Conservation (phyloP, 2,329 filamentous ascomycete species). For the Tolypocladium amazonense region DNA sequence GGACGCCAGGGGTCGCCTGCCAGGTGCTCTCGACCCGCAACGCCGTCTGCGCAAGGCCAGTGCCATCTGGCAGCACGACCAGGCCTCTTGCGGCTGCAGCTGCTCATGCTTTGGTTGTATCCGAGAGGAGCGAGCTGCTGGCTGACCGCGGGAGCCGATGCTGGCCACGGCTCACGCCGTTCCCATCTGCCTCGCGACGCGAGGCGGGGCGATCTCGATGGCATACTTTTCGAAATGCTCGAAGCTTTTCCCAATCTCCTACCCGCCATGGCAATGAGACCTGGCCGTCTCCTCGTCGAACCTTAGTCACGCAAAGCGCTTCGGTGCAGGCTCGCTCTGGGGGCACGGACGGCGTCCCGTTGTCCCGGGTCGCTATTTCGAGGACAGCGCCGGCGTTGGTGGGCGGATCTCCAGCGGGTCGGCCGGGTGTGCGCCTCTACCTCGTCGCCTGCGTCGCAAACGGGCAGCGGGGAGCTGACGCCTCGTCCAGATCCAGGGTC, state of each 20-base stretch:
- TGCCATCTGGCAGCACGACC: not conserved
- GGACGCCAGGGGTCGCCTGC: not conserved
- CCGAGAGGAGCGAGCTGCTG: not conserved
- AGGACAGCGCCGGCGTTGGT: not conserved
- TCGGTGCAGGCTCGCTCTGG: not conserved
- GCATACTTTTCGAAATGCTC: not conserved
- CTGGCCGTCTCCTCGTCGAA: not conserved
- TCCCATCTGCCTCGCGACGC: not conserved
- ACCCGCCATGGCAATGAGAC: not conserved
- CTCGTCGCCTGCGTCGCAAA: not conserved
- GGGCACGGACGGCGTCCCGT: not conserved
- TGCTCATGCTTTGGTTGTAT: not conserved
- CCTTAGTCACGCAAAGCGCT: not conserved
- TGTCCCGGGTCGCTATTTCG: not conserved
- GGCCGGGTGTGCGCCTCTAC: not conserved
- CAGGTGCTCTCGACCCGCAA: not conserved
- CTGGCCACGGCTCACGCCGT: not conserved
- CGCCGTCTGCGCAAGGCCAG: not conserved
- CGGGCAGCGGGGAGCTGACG: slow-evolving; percentile 10
- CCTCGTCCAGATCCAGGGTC: slow-evolving; percentile 16
- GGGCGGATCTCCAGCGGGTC: not conserved
- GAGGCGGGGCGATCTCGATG: not conserved
- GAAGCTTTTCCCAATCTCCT: not conserved
- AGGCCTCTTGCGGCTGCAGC: not conserved
- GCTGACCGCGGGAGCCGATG: not conserved